Percentiles rank a stretch among this genome's conserved stretches.
phyloP scores from a whole-genome alignment of 345 rosid genomes.

The Fremontodendron californicum region DNA sequence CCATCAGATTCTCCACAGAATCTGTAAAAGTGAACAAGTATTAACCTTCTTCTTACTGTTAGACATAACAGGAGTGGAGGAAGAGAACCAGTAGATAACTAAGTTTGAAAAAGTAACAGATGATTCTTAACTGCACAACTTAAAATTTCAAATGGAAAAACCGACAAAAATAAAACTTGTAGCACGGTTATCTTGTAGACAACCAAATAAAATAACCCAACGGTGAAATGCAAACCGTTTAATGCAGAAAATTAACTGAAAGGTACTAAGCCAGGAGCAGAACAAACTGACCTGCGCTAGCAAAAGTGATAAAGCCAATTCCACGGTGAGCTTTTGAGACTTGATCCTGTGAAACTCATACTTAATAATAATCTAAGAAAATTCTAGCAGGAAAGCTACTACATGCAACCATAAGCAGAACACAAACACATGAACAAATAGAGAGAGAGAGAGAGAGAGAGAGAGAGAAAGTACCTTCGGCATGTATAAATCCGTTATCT shows the following conservation, averaged over 20 bases:
- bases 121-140: neutral
- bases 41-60: neutral
- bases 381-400: neutral
- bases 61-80: neutral
- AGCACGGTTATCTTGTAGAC: neutral
- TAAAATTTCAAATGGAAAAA: neutral
- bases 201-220: neutral
- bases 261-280: neutral
- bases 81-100: neutral
- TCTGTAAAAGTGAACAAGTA: constrained; percentile 33
- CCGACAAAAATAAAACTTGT: neutral
- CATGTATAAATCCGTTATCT: constrained; percentile 90
- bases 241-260: constrained; percentile 1
- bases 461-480: constrained; percentile 62
- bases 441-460: constrained; percentile 6
- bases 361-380: neutral
- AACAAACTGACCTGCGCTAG: constrained; percentile 60
- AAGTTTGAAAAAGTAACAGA: neutral
- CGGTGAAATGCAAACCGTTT: neutral
- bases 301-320: constrained; percentile 88
- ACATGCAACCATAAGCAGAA: constrained; percentile 2
- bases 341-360: constrained; percentile 56
- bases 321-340: constrained; percentile 84
- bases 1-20: constrained; percentile 83
- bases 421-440: neutral